Evolutionary conservation across 371 early-diverging fungal species (phyloP), one percentile per base, ranked within the genome.

Genomic region (Circinella minor): DNA sequence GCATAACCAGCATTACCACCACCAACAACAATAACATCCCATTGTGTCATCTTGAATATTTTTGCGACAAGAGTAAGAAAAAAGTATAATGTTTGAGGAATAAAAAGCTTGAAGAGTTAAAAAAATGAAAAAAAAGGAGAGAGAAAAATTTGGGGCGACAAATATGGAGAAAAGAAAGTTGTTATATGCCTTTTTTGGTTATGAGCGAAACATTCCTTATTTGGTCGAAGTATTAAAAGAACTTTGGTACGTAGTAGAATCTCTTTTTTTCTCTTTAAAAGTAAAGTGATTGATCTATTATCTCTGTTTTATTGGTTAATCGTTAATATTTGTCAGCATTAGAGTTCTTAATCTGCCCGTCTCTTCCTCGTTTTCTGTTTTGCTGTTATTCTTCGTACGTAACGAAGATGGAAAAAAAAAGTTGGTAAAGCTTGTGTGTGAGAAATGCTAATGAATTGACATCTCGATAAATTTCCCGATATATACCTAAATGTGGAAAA

Each of bases 1-100:
- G 72, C 54, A 63, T 59, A 71, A 9, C 72, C 72, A 17, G 72
- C 72, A 57, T 71, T 71, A 15, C 72, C 72, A 13, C 72, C 72
- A 14, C 72, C 72, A 10, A 71, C 67, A 11, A 71, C 67, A 10
- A 71, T 36, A 48, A 71, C 67, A 38, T 71, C 72, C 64, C 64
- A 49, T 20, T 48, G 36, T 27, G 47, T 27, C 64, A 36, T 46
- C 17, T 36, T 48, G 54, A 15, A 18, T 34, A 14, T 20, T 34
- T 14, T 36, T 20, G 5, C 36, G 11, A 51, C 7, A 36, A 51
- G 37, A 65, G 14, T 15, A 65, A 17, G 51, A 51, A 51, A 65
- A 36, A 37, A n/a, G 51, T 51, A n/a, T 13, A 43, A 43, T 43
- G 3, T 9, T 43, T 43, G 2, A 27, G 27, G 2, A 27, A 27